phyloP scores from a whole-genome alignment of 1,284 basidiomycete genomes.

The Melampsora occidentalis region DNA sequence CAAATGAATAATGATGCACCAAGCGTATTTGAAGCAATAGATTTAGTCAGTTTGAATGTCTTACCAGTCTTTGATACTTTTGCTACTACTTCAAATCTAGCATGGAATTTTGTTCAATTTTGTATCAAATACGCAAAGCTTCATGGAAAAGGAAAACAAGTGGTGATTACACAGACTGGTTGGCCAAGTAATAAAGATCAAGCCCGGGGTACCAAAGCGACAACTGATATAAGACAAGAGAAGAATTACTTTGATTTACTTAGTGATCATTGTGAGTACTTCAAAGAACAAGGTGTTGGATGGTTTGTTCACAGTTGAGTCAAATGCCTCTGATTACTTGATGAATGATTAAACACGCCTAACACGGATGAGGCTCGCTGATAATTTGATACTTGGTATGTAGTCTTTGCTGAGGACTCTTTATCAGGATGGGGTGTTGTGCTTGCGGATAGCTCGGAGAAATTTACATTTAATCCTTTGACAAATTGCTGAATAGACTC shows the following conservation, averaged over 20 bases:
- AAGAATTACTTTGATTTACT: slow-evolving; percentile 61
- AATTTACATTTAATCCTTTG: slow-evolving; percentile 36
- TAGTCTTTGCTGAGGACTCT: slow-evolving; percentile 7
- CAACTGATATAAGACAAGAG: slow-evolving; percentile 47
- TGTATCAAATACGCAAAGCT: slow-evolving; percentile 53
- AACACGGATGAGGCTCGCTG: not conserved
- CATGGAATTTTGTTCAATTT: slow-evolving; percentile 67
- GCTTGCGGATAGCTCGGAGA: slow-evolving; percentile 6
- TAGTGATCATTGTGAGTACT: slow-evolving; percentile 62
- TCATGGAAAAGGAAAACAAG: not conserved
- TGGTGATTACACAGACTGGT: slow-evolving; percentile 47
- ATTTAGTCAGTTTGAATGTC: slow-evolving; percentile 67
- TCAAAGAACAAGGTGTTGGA: slow-evolving; percentile 59
- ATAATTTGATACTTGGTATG: not conserved
- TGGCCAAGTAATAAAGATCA: slow-evolving; percentile 49
- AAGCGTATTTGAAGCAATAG: slow-evolving; percentile 63
- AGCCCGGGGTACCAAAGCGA: slow-evolving; percentile 47
- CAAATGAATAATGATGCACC: slow-evolving; percentile 16
- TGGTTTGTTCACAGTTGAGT: slow-evolving; percentile 72
- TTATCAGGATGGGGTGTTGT: slow-evolving; percentile 40
- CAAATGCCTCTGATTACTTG: slow-evolving; percentile 56
- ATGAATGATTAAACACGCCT: not conserved
- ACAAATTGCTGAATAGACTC: slow-evolving; percentile 25
- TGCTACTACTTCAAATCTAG: slow-evolving; percentile 63
- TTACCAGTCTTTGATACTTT: slow-evolving; percentile 67